phyloP scores from a whole-genome alignment of 2,329 filamentous ascomycete genomes.

The Aspergillus tanneri region DNA sequence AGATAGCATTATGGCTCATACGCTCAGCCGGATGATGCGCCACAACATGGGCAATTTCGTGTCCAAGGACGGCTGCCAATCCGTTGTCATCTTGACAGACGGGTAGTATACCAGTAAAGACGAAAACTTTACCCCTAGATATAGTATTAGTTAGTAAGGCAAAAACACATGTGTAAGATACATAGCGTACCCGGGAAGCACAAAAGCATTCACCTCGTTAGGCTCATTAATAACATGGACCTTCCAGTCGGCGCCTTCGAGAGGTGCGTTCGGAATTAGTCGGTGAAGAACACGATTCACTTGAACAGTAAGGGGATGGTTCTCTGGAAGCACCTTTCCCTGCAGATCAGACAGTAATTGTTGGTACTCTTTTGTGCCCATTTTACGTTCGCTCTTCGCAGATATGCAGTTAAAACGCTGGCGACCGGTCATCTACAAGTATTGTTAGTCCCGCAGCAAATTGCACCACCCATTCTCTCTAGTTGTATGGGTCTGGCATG shows the following conservation, averaged over 20 bases:
- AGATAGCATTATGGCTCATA: constrained; percentile 48
- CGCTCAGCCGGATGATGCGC: constrained; percentile 57
- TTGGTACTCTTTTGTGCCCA: constrained; percentile 47
- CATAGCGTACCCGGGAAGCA: constrained; percentile 53
- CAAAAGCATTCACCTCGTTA: constrained; percentile 58
- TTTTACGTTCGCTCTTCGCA: constrained; percentile 44
- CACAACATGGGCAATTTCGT: constrained; percentile 65
- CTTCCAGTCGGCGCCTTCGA: constrained; percentile 52
- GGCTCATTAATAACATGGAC: constrained; percentile 58
- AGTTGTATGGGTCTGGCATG: too few relatives aligned
- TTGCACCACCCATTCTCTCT: too few relatives aligned
- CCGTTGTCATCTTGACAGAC: constrained; percentile 58
- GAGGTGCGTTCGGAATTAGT: constrained; percentile 53
- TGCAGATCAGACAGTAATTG: constrained; percentile 49
- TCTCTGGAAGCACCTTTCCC: constrained; percentile 49
- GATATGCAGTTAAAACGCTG: constrained; percentile 60
- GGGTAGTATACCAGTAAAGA: constrained; percentile 61
- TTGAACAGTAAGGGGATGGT: constrained; percentile 49
- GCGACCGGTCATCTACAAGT: constrained; percentile 51
- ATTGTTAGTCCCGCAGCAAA: neutral
- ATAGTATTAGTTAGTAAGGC: neutral
- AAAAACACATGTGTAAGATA: too few relatives aligned
- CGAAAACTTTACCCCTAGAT: constrained; percentile 60
- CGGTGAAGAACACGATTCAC: constrained; percentile 55
- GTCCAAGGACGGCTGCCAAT: constrained; percentile 60